A percentile compares a stretch with the other conserved stretches of the same genome.
These are phyloP conservation scores for Anisodus acutangulus DNA, from an alignment of 257 asterid genomes.

Conservation along the genomic window DNA sequence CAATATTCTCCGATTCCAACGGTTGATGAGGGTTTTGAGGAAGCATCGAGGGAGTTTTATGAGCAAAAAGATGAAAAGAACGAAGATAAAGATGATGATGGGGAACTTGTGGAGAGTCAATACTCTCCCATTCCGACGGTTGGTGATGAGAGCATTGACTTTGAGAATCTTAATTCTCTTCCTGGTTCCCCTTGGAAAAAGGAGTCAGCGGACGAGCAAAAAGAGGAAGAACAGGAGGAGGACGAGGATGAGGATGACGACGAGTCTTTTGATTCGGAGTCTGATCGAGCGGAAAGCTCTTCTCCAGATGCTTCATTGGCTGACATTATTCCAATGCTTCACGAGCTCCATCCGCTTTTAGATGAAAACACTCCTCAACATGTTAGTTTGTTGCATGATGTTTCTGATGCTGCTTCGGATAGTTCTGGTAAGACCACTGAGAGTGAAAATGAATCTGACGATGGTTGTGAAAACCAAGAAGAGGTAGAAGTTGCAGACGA, in stretches of 20 bases:
- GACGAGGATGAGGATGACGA: constrained; percentile 45
- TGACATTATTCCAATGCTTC: constrained; percentile 89
- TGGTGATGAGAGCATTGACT: constrained; percentile 51
- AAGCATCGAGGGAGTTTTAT: constrained; percentile 27
- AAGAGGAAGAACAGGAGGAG: constrained; percentile 44
- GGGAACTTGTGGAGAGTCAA: constrained; percentile 38
- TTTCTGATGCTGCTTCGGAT: constrained; percentile 56
- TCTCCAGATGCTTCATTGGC: constrained; percentile 96
- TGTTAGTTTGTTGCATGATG: constrained; percentile 44
- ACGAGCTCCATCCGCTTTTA: constrained; percentile 85
- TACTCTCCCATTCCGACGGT: constrained; percentile 39
- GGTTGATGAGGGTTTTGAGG: constrained; percentile 35
- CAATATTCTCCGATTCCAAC: constrained; percentile 39
- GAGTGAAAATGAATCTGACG: constrained; percentile 57
- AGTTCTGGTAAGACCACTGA: constrained; percentile 44
- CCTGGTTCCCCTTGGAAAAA: constrained; percentile 49
- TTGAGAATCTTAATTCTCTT: constrained; percentile 60
- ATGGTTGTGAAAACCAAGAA: constrained; percentile 58
- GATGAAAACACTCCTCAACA: constrained; percentile 62
- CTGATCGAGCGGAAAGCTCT: constrained; percentile 82
- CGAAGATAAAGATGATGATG: constrained; percentile 42
- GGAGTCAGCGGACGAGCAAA: constrained; percentile 37
- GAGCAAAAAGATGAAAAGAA: constrained; percentile 34
- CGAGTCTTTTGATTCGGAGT: constrained; percentile 61
- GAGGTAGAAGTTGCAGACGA: constrained; percentile 58